Base-by-base conservation (phyloP, 352 stramenopile genomes). In the Pythium brassicae region DNA sequence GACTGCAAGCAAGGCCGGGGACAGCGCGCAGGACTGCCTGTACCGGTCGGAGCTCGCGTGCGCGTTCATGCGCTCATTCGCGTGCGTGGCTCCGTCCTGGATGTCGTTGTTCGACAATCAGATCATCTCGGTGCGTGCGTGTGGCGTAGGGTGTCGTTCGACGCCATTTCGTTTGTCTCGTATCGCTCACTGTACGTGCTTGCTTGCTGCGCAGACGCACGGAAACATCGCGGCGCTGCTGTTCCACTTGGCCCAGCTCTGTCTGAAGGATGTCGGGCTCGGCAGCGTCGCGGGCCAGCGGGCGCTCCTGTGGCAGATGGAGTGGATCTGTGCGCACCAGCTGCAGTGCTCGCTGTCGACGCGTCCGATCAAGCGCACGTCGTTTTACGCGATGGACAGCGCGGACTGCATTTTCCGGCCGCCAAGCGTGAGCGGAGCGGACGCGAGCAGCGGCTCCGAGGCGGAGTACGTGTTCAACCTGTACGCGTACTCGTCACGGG, bases 381-480 rank as follows among this genome's bases (percentile, higher is more conserved):
- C 62, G 26, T 72, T 67, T 46, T 66, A 64, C 34, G 55, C 49
- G 4, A 56, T 57, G 4, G 72, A 85, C 54, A 61, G 70, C 17
- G 70, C 76, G 26, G 69, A 59, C 45, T 65, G 59, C 49, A 59
- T 65, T n/a, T 60, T 65, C 62, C 20, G 47, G 47, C 34, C 73
- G 52, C 42, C 71, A 15, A 63, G 62, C 11, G 58, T 61, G 17
- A 55, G 32, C 29, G 25, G 55, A 3, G 63, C 61, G 9, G 3
- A 22, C 34, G 19, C 26, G 4, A 35, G 4, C 26, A 25, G 26
- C 29, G 4, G 4, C 46, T 15, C 15, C 5, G 46, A 10, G 46
- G 48, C 74, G 0, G 78, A 89, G 34, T 86, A 80, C 50, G 79
- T 82, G 20, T 92, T 81, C 63, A 88, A 86, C 45, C 45, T 90